Base-by-base conservation (phyloP, 2,329 filamentous ascomycete species). In the Ophiostoma himal-ulmi region DNA sequence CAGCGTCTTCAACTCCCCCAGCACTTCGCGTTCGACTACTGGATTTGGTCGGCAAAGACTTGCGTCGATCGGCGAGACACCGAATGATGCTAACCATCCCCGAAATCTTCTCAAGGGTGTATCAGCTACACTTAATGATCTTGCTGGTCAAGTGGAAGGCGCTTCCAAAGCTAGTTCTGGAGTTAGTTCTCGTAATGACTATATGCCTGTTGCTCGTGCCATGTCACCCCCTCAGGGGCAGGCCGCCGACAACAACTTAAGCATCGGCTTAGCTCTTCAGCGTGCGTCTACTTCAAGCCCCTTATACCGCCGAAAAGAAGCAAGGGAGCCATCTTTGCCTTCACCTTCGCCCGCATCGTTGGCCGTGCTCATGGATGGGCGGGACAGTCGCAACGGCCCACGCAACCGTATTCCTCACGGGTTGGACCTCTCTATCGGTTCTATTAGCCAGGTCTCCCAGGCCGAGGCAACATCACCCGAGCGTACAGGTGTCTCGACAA, bases 401-500 rank as follows among this genome's bases (percentile, higher is more conserved):
- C 87, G 91, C 20, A 91, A 91, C 75, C 88, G 92, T 30, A 96
- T 94, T 73, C 92, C 92, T 1, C 85, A 88, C 69, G 91, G 91
- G 0, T 77, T 88, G 10, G 82, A 84, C 22, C 82, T 97, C 34
- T 93, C 13, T 44, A 69, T 10, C 22, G 62, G 62, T 11, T 39
- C 66, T 0, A 39, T 41, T 10, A 80, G 83, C 70, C 81, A 83
- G 14, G 81, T 83, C 1, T 79, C 85, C 41, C 79, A 79, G 8
- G 81, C 81, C n/a, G 84, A 87, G 62, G 82, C 83, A 75, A 87
- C 82, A 5, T 85, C 88, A 34, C 82, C 86, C 1, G 85, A 89
- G 73, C 82, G 83, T 68, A 89, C 83, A 67, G 83, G 81, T 5
- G 73, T 82, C 34, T 85, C 87, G 14, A 83, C 86, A 41, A 79